Conservation (phyloP, 345 rosid genomes). For the Noccaea caerulescens region DNA sequence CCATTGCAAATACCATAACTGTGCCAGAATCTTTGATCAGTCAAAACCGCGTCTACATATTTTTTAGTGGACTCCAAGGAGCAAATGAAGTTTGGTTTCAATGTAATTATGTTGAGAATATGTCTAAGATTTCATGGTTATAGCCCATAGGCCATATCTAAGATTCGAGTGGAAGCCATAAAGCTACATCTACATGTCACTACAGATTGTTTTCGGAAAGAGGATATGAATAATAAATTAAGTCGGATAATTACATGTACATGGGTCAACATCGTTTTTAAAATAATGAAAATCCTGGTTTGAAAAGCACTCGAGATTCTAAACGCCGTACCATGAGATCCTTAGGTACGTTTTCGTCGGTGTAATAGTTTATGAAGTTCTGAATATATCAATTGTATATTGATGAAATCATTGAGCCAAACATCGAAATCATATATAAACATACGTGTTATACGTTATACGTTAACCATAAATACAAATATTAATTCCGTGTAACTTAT, state of each 20-base stretch:
- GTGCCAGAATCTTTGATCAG: constrained; percentile 15
- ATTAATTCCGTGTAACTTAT: background rate
- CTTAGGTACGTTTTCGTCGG: background rate
- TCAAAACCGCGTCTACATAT: background rate
- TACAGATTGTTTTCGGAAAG: background rate
- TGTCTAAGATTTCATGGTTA: background rate
- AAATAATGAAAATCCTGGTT: constrained; percentile 4
- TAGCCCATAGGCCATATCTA: background rate
- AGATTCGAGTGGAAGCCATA: background rate
- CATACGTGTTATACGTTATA: background rate
- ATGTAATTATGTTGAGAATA: background rate
- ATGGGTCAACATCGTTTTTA: constrained; percentile 4
- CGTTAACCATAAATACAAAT: background rate
- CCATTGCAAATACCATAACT: constrained; percentile 5
- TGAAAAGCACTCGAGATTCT: constrained; percentile 23
- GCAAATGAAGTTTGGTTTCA: constrained; percentile 9
- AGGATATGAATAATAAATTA: background rate
- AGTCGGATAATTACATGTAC: constrained; percentile 1
- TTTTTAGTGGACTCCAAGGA: constrained; percentile 1
- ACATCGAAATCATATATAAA: background rate
- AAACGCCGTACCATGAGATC: constrained; percentile 34
- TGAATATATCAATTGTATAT: background rate
- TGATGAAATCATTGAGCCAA: constrained; percentile 15
- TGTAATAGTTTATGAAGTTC: background rate
- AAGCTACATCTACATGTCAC: background rate